A percentile compares a stretch with the other conserved stretches of the same genome.
phyloP scores from a whole-genome alignment of 148 eudicot genomes.

The Cornus florida region DNA sequence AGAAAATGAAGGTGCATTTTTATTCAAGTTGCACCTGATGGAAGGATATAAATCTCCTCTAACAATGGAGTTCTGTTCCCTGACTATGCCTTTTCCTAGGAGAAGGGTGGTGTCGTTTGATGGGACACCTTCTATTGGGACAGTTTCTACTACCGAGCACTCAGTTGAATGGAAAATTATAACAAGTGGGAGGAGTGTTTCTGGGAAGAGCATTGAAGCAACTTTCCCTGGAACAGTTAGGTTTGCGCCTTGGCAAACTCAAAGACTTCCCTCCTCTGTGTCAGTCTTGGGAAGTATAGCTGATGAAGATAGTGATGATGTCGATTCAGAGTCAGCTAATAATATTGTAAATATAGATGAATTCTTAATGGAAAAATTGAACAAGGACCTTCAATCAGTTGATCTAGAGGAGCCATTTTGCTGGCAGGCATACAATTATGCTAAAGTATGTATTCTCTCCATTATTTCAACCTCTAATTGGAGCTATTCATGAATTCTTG shows the following conservation, averaged over 20 bases:
- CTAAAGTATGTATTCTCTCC: slow-evolving; percentile 57
- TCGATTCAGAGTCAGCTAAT: slow-evolving; percentile 56
- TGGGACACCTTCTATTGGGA: slow-evolving; percentile 93
- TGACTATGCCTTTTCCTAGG: slow-evolving; percentile 96
- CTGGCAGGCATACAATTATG: slow-evolving; percentile 97
- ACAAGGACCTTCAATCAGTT: slow-evolving; percentile 78
- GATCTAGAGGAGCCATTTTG: slow-evolving; percentile 95
- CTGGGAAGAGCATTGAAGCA: slow-evolving; percentile 94
- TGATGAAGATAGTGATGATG: slow-evolving; percentile 87
- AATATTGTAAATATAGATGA: slow-evolving; percentile 80
- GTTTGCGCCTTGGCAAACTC: slow-evolving; percentile 80
- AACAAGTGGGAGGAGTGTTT: slow-evolving; percentile 68
- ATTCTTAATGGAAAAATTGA: slow-evolving; percentile 73
- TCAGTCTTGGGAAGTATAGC: slow-evolving; percentile 36
- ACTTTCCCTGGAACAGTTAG: slow-evolving; percentile 89
- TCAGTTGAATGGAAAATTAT: slow-evolving; percentile 92
- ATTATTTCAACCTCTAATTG: not conserved
- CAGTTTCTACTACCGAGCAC: slow-evolving; percentile 69
- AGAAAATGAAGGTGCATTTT: slow-evolving; percentile 99
- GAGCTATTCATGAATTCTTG: not conserved
- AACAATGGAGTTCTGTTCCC: slow-evolving; percentile 85
- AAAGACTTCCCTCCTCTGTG: slow-evolving; percentile 39
- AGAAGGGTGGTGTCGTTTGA: slow-evolving; percentile 76
- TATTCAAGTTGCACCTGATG: slow-evolving; percentile 80
- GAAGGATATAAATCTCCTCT: slow-evolving; percentile 88